These are phyloP conservation scores for Pseudomonodictys pantanalensis DNA, from an alignment of 495 filamentous ascomycete species.

Conservation along the genomic window DNA sequence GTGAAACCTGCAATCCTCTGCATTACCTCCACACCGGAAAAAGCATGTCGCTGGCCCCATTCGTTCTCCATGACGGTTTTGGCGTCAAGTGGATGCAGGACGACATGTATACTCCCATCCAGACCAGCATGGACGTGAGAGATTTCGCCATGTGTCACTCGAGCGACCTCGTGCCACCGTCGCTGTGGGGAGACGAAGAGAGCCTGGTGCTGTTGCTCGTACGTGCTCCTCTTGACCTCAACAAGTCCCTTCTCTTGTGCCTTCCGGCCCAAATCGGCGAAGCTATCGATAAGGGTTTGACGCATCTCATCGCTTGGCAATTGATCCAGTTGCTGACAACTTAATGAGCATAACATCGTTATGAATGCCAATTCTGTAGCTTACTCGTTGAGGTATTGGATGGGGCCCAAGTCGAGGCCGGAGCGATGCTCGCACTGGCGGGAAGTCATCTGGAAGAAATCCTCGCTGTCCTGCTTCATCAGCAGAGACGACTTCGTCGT, in stretches of 20 bases:
- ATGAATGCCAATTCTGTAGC: no score
- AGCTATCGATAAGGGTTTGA: constrained; percentile 46
- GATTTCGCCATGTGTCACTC: constrained; percentile 71
- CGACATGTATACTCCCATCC: constrained; percentile 75
- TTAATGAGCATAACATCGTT: no score
- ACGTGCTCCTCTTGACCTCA: no score
- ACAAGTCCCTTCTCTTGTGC: constrained; percentile 51
- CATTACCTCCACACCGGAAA: constrained; percentile 58
- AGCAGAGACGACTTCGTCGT: constrained; percentile 18
- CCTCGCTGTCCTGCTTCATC: constrained; percentile 21
- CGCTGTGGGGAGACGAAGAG: constrained; percentile 51
- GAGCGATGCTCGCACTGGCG: constrained; percentile 1
- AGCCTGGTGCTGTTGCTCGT: no score
- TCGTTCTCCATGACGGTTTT: constrained; percentile 73
- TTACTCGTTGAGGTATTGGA: constrained; percentile 20
- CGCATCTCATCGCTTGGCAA: constrained; percentile 50
- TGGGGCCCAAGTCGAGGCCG: constrained; percentile 19
- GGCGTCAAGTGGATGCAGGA: constrained; percentile 74
- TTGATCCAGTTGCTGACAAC: constrained; percentile 66
- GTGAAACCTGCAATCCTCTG: constrained; percentile 46
- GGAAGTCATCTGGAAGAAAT: constrained; percentile 13
- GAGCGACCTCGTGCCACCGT: constrained; percentile 41
- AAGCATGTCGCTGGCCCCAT: constrained; percentile 81
- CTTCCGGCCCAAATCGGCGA: constrained; percentile 50
- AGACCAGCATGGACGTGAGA: constrained; percentile 68